Conservation (phyloP, 768 basidiomycete species). For the Tulasnella sp. region DNA sequence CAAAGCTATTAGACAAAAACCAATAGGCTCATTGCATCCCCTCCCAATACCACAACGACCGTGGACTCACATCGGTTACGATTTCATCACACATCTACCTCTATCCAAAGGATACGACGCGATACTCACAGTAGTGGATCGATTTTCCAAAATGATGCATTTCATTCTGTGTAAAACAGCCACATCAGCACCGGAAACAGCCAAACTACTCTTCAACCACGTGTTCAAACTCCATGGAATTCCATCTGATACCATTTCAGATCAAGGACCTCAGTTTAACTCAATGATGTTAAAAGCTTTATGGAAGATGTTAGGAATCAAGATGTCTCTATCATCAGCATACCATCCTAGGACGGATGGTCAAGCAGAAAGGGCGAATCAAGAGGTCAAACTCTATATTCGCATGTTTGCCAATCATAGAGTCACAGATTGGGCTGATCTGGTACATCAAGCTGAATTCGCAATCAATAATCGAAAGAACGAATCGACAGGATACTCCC, state of each 20-base stretch:
- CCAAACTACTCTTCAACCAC: constrained; percentile 29
- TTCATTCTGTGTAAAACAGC: not conserved
- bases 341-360: constrained; percentile 14
- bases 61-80: constrained; percentile 6
- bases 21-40: constrained; percentile 4
- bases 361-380: constrained; percentile 24
- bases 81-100: constrained; percentile 20
- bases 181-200: constrained; percentile 25
- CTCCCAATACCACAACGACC: constrained; percentile 9
- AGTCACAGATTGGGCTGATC: not conserved
- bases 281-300: constrained; percentile 9
- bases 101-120: constrained; percentile 14
- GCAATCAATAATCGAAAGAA: not conserved
- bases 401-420: not conserved
- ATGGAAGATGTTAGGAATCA: not conserved
- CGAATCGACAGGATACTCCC: not conserved
- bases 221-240: constrained; percentile 22
- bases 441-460: not conserved
- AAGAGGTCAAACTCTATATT: constrained; percentile 7
- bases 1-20: not conserved
- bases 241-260: not conserved
- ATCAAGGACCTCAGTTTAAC: constrained; percentile 7
- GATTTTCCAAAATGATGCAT: constrained; percentile 2
- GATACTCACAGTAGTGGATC: constrained; percentile 6
- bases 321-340: constrained; percentile 14